These are phyloP conservation scores for Deuterostichococcus epilithicus DNA, from an alignment of 139 green algal species.

Conservation along the genomic window DNA sequence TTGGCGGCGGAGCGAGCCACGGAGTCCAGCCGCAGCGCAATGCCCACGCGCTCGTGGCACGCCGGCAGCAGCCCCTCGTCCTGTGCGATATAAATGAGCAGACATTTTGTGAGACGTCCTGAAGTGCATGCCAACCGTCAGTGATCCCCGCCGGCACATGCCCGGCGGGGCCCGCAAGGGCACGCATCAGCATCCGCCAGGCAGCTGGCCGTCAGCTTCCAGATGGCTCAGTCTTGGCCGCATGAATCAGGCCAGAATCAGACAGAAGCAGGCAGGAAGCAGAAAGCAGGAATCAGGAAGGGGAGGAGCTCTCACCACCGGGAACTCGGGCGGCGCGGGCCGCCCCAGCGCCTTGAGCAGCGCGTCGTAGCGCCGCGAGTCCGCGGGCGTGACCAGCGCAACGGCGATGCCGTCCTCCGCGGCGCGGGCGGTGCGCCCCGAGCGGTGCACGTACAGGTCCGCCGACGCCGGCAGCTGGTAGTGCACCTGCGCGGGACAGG, in stretches of 20 bases:
- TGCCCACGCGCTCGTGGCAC: conserved; percentile 28
- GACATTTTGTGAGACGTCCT: too few relatives aligned
- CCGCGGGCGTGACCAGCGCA: conserved; percentile 71
- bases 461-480: conserved; percentile 90
- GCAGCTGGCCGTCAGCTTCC: too few relatives aligned
- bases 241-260: too few relatives aligned
- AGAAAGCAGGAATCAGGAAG: too few relatives aligned
- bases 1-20: conserved; percentile 59
- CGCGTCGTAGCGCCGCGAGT: conserved; percentile 55
- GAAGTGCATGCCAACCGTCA: too few relatives aligned
- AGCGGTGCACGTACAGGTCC: conserved; percentile 96
- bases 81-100: neutral
- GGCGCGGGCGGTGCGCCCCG: conserved; percentile 82
- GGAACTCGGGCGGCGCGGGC: conserved; percentile 58
- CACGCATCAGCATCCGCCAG: too few relatives aligned
- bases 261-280: too few relatives aligned
- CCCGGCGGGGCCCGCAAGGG: too few relatives aligned
- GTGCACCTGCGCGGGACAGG: conserved; percentile 46
- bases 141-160: too few relatives aligned
- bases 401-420: conserved; percentile 66
- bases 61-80: conserved; percentile 26
- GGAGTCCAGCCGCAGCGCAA: conserved; percentile 63
- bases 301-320: conserved; percentile 52
- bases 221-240: too few relatives aligned
- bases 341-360: conserved; percentile 41